Evolutionary conservation across 169 alveolate genomes (phyloP).

Genomic region (Plasmodium fragile): DNA sequence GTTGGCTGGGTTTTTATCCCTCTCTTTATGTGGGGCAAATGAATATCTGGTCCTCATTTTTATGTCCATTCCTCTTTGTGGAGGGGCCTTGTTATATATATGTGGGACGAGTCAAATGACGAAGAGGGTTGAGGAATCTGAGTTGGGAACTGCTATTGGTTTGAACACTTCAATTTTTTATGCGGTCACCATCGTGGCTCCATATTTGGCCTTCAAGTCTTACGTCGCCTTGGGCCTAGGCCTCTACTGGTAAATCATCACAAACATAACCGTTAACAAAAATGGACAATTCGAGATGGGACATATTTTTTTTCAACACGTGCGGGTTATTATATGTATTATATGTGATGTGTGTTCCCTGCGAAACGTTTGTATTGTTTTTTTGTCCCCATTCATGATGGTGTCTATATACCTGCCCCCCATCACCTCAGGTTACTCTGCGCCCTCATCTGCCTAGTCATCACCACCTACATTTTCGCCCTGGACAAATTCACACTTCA

Average conservation of each 20-base stretch:
- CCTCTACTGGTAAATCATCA: conserved; percentile 9
- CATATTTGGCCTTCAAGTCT: conserved; percentile 57
- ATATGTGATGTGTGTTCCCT: neutral
- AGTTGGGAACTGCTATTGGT: conserved; percentile 60
- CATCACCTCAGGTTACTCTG: conserved; percentile 29
- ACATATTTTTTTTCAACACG: neutral
- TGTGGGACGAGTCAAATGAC: conserved; percentile 77
- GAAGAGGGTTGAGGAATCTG: conserved; percentile 59
- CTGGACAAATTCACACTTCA: conserved; percentile 35
- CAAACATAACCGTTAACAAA: neutral
- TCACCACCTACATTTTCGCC: conserved; percentile 48
- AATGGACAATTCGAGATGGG: neutral
- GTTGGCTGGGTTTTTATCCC: conserved; percentile 35
- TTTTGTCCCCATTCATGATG: neutral
- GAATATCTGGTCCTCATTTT: conserved; percentile 40
- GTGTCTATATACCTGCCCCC: no score
- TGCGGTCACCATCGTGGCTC: conserved; percentile 63
- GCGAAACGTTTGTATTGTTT: neutral
- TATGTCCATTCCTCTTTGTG: conserved; percentile 66
- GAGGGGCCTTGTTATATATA: conserved; percentile 66
- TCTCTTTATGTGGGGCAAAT: conserved; percentile 65
- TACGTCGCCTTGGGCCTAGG: conserved; percentile 49
- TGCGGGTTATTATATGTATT: neutral
- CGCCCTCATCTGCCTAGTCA: conserved; percentile 52
- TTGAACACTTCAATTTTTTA: conserved; percentile 53